Percentiles rank a stretch among this genome's conserved stretches.
phyloP scores from a whole-genome alignment of 2,329 filamentous ascomycete species.

The Verticillium albo-atrum region DNA sequence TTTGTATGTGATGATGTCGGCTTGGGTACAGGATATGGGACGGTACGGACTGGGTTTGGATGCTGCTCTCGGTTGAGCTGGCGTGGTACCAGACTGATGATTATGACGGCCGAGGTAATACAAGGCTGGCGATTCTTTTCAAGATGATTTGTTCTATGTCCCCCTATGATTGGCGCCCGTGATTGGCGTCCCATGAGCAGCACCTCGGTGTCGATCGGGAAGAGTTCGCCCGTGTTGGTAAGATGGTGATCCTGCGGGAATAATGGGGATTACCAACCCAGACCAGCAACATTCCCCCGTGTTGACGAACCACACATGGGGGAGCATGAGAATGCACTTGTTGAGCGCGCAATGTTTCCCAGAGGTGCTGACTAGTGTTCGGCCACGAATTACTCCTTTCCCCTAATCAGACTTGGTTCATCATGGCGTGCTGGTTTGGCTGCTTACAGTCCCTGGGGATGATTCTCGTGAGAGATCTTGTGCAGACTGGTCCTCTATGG shows the following conservation, averaged over 20 bases:
- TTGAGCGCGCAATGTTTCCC: too few species aligned
- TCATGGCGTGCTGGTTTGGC: too few species aligned
- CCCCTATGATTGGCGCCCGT: too few species aligned
- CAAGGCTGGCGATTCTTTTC: not conserved
- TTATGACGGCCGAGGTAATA: not conserved
- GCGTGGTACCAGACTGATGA: not conserved
- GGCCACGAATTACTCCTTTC: too few species aligned
- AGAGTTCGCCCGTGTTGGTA: not conserved
- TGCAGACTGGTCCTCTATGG: too few species aligned
- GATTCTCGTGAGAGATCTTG: too few species aligned
- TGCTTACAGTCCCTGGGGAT: too few species aligned
- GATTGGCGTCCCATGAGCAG: too few species aligned
- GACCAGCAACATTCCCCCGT: not conserved
- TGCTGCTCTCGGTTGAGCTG: not conserved
- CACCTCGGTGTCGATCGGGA: not conserved
- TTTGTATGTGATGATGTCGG: not conserved
- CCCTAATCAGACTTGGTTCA: too few species aligned
- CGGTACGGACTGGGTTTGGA: not conserved
- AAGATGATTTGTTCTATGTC: not conserved
- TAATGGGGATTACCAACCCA: not conserved
- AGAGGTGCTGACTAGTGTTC: too few species aligned
- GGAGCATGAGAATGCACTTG: not conserved
- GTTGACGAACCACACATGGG: not conserved
- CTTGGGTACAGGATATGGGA: not conserved
- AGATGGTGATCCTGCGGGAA: not conserved